Conservation (phyloP, 1,284 basidiomycete species). For the Lignosus rhinocerotis region DNA sequence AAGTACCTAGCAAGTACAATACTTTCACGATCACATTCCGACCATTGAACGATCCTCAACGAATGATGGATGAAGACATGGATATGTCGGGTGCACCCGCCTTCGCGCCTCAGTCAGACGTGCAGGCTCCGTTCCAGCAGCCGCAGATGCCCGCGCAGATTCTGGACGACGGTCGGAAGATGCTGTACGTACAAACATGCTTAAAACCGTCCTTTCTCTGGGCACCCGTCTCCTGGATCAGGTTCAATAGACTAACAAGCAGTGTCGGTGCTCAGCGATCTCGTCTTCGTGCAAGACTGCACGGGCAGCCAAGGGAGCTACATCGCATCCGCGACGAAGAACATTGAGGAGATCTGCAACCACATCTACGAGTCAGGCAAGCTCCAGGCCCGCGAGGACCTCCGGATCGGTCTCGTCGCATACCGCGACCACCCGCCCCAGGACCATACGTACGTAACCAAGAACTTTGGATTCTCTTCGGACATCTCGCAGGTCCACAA, state of each 20-base stretch:
- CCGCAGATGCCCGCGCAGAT: conserved; percentile 36
- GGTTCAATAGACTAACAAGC: conserved; percentile 2
- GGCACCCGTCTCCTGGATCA: background rate
- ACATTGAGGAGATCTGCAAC: conserved; percentile 96
- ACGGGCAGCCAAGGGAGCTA: conserved; percentile 87
- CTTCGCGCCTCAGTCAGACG: conserved; percentile 10
- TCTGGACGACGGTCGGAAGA: conserved; percentile 52
- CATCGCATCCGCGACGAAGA: conserved; percentile 91
- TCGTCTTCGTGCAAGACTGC: conserved; percentile 89
- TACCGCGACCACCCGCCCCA: conserved; percentile 96
- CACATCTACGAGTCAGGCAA: conserved; percentile 96
- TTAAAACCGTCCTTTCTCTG: background rate
- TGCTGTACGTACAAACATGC: conserved; percentile 58
- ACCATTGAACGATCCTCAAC: conserved; percentile 15
- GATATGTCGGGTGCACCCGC: conserved; percentile 46
- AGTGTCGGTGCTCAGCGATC: conserved; percentile 56
- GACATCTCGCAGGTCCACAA: conserved; percentile 87
- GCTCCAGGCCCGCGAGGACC: conserved; percentile 82
- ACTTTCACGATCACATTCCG: conserved; percentile 8
- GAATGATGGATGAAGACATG: conserved; percentile 78
- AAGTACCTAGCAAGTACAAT: background rate
- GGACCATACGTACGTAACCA: conserved; percentile 91
- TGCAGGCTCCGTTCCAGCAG: conserved; percentile 37
- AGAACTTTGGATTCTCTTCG: conserved; percentile 93
- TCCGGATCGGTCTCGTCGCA: conserved; percentile 88